Base-by-base conservation (phyloP, 2,329 filamentous ascomycete genomes). In the Fusarium transvaalense region DNA sequence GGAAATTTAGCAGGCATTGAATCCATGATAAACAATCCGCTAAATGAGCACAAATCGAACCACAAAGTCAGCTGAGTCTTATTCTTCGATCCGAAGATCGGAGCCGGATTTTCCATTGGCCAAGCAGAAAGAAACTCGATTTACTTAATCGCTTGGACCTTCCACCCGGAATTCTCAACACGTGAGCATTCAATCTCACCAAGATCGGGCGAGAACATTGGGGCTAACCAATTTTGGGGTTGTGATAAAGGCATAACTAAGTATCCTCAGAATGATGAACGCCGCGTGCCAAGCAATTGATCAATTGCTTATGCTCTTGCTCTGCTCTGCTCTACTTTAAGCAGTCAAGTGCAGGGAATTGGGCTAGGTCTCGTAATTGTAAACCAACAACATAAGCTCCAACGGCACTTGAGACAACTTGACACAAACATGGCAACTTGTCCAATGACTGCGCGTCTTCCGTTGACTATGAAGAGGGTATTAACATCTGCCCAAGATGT, bases 101-200 rank as follows among this genome's bases (percentile, higher is more conserved):
- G 19, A 10, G 23, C 8, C 6, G 25, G 21, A 39, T n/a, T n/a
- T 17, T 37, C 25, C 25, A 15, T 3, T 1, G 17, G 12, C 45
- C 32, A 60, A 60, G 59, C 7, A 19, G 0, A 43, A 0, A 0
- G 4, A 29, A 23, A 17, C 4, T 7, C 2, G 0, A 23, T 17
- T n/a, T 23, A 12, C 12, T 3, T 0, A 0, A 23, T 52, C 58
- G 58, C 43, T 38, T 61, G 55, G 55, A 60, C 58, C 55, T 60
- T 60, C 58, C 25, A 17, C 2, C 34, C 9, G 2, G 10, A 10
- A 25, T 17, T 27, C 9, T 12, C 10, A 3, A 38, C 12, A 7
- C 5, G 37, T 12, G 13, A 13, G 2, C 37, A 19, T 38, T 10
- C 12, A 21, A n/a, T 12, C 12, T 10, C 17, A 10, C 8, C 9